Conservation (phyloP, 768 basidiomycete genomes). For the Hygrophorus pudorinus region DNA sequence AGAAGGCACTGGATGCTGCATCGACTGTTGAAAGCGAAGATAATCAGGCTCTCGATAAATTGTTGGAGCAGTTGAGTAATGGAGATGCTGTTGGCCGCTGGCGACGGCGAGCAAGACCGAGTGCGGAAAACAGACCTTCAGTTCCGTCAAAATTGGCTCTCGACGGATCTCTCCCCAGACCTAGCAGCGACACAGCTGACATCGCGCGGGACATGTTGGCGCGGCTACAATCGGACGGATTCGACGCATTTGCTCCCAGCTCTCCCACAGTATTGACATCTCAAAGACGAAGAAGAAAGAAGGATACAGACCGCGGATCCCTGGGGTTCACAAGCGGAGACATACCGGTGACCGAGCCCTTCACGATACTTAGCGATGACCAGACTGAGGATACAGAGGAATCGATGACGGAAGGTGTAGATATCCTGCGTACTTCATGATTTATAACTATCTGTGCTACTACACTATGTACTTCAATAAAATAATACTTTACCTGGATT, state of each 20-base stretch:
- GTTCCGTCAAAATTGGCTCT: slow-evolving; percentile 25
- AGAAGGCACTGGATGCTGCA: slow-evolving; percentile 34
- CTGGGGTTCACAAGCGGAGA: too few relatives aligned
- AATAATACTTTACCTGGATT: too few relatives aligned
- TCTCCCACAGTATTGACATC: slow-evolving; percentile 35
- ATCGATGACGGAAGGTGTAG: too few relatives aligned
- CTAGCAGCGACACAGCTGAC: slow-evolving; percentile 38
- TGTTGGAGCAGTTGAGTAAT: slow-evolving; percentile 62
- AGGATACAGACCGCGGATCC: slow-evolving; percentile 5
- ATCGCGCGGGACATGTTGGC: slow-evolving; percentile 71
- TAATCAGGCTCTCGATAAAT: slow-evolving; percentile 44
- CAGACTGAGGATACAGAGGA: too few relatives aligned
- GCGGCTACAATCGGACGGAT: slow-evolving; percentile 61
- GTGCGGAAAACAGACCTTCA: slow-evolving; percentile 22
- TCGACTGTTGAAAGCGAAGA: slow-evolving; percentile 41
- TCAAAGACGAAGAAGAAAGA: slow-evolving; percentile 29
- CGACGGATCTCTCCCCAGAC: slow-evolving; percentile 21
- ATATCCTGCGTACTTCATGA: too few relatives aligned
- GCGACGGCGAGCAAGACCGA: slow-evolving; percentile 39
- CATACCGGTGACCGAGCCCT: too few relatives aligned
- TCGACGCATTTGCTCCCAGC: slow-evolving; percentile 32
- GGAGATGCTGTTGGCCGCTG: slow-evolving; percentile 57
- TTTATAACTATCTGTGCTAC: too few relatives aligned
- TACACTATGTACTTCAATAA: too few relatives aligned
- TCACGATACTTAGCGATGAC: too few relatives aligned